Evolutionary conservation across 2,329 filamentous ascomycete genomes (phyloP).

Genomic region (Colletotrichum sp.): DNA sequence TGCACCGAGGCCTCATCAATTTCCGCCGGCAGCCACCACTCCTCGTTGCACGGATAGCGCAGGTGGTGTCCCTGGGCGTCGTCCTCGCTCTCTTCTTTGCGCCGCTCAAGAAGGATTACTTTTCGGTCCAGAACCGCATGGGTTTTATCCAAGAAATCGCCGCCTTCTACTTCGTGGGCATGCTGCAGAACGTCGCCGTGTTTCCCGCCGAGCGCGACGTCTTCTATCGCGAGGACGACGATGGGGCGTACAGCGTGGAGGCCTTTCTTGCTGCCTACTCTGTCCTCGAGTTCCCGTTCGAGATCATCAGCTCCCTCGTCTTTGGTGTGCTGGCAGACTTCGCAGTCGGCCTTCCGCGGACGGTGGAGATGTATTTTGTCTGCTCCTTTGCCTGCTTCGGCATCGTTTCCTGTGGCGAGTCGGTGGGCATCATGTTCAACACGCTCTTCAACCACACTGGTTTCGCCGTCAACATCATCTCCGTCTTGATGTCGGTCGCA

Average conservation of each 20-base stretch:
- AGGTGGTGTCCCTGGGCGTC: slow-evolving; percentile 67
- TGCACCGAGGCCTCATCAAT: slow-evolving; percentile 73
- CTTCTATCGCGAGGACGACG: slow-evolving; percentile 79
- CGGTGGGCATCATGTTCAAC: slow-evolving; percentile 80
- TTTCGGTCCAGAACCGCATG: slow-evolving; percentile 73
- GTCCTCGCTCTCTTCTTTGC: slow-evolving; percentile 74
- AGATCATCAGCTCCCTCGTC: slow-evolving; percentile 67
- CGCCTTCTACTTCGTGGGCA: slow-evolving; percentile 76
- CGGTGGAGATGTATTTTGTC: slow-evolving; percentile 70
- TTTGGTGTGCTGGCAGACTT: slow-evolving; percentile 70
- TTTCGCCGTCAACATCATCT: slow-evolving; percentile 77
- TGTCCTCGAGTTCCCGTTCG: slow-evolving; percentile 73
- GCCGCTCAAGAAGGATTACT: slow-evolving; percentile 72
- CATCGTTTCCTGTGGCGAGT: slow-evolving; percentile 77
- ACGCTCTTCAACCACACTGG: slow-evolving; percentile 76
- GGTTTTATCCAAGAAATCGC: slow-evolving; percentile 77
- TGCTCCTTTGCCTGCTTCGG: slow-evolving; percentile 73
- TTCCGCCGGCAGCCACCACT: slow-evolving; percentile 69
- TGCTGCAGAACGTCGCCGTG: slow-evolving; percentile 80
- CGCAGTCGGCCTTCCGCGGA: slow-evolving; percentile 69
- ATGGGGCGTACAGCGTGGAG: slow-evolving; percentile 73
- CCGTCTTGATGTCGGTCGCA: slow-evolving; percentile 71
- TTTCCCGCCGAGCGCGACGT: slow-evolving; percentile 77
- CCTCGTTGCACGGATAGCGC: slow-evolving; percentile 69
- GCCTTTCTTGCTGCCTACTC: slow-evolving; percentile 76